Evolutionary conservation across 306 rosid species (phyloP).

Genomic region (Calophaca sinica): DNA sequence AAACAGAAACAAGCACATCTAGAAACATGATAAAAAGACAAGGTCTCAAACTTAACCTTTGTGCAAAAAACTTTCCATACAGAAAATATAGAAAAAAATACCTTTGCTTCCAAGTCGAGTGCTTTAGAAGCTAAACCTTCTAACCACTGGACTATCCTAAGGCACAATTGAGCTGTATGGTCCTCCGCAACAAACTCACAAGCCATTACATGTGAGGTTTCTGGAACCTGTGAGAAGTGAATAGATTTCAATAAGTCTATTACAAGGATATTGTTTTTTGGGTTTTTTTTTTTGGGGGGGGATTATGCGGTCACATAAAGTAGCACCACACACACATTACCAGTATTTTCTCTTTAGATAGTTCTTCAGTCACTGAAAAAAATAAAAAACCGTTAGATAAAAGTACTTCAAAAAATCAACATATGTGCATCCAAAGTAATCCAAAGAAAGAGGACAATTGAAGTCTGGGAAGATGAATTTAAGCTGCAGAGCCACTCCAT

Average conservation of each 20-base stretch:
- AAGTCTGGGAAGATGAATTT: slow-evolving; percentile 5
- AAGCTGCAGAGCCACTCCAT: slow-evolving; percentile 29
- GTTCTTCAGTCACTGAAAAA: slow-evolving; percentile 85
- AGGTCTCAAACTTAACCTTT: not conserved
- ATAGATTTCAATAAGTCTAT: slow-evolving; percentile 43
- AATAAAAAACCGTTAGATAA: slow-evolving; percentile 46
- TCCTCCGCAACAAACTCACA: slow-evolving; percentile 88
- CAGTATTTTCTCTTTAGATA: slow-evolving; percentile 76
- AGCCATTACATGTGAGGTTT: slow-evolving; percentile 87
- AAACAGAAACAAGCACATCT: not conserved
- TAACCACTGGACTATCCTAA: slow-evolving; percentile 95
- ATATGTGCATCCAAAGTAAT: slow-evolving; percentile 17
- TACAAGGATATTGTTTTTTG: not conserved
- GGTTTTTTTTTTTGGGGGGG: no score
- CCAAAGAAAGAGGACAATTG: slow-evolving; percentile 34
- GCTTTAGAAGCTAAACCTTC: slow-evolving; percentile 93
- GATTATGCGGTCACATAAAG: slow-evolving; percentile 23
- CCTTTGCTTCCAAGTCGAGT: slow-evolving; percentile 94
- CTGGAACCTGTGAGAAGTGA: slow-evolving; percentile 69
- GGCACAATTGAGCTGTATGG: slow-evolving; percentile 86
- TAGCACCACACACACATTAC: slow-evolving; percentile 52
- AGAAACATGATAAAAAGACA: not conserved
- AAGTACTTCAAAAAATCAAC: not conserved
- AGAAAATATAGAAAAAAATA: slow-evolving; percentile 47
- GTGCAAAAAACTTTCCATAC: slow-evolving; percentile 25